Evolutionary conservation across 768 basidiomycete genomes (phyloP).

Genomic region (Strobilomyces dryophilus): DNA sequence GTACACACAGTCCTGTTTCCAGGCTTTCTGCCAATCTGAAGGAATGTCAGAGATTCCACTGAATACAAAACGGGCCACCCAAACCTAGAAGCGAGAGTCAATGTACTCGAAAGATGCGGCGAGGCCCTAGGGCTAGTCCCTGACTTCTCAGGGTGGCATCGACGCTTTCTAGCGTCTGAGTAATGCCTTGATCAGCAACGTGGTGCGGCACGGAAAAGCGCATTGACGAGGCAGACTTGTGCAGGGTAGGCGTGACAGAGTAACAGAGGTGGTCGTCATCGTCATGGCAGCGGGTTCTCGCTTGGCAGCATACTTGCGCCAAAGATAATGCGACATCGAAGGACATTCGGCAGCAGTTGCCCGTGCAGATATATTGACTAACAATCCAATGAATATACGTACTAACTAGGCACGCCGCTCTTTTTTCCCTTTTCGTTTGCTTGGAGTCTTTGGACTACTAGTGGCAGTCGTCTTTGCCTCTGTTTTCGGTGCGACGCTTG

Average conservation of each 20-base stretch:
- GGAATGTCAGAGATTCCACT: not conserved
- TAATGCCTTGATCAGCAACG: not conserved
- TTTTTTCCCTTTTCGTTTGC: conserved; percentile 29
- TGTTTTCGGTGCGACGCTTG: not conserved
- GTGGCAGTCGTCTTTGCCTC: conserved; percentile 16
- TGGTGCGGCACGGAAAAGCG: conserved; percentile 1
- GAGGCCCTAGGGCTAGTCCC: not conserved
- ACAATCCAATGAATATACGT: not conserved
- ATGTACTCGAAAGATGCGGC: conserved; percentile 7
- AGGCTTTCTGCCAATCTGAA: conserved; percentile 13
- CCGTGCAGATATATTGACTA: not conserved
- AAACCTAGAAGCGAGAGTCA: conserved; percentile 2
- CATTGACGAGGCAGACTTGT: not conserved
- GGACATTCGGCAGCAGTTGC: not conserved
- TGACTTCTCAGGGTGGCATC: not conserved
- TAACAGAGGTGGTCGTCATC: too few relatives aligned
- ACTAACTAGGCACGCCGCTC: not conserved
- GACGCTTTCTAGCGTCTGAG: not conserved
- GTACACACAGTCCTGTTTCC: conserved; percentile 9
- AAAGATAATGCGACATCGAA: not conserved
- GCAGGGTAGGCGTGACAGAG: too few relatives aligned
- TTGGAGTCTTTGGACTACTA: conserved; percentile 17
- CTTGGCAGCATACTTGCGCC: not conserved
- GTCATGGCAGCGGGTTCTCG: not conserved
- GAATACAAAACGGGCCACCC: not conserved